A percentile compares a stretch with the other conserved stretches of the same genome.
These are phyloP conservation scores for Aspergillus pseudotamarii DNA, from an alignment of 2,329 filamentous ascomycete species.

Conservation along the genomic window DNA sequence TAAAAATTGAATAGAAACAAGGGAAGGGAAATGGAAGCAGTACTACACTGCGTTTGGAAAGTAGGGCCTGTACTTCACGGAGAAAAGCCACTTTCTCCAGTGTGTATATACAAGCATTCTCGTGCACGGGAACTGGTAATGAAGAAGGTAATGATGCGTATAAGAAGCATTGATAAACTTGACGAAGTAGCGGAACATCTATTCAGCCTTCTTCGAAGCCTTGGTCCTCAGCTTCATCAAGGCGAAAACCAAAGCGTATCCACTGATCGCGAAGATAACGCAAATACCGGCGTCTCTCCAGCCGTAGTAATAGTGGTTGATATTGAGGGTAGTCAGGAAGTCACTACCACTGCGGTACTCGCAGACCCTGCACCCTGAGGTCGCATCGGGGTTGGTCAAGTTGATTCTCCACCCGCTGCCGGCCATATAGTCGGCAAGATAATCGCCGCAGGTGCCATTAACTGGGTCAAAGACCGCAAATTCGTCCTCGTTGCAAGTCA, in stretches of 20 bases:
- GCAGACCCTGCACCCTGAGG: constrained; percentile 61
- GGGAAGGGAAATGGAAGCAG: not conserved
- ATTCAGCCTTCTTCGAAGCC: constrained; percentile 37
- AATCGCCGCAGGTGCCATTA: constrained; percentile 55
- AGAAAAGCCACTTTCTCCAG: not conserved
- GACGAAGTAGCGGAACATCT: not conserved
- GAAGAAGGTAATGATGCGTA: no score
- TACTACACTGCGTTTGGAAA: not conserved
- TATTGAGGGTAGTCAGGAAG: constrained; percentile 61
- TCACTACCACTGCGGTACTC: constrained; percentile 61
- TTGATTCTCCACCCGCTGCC: constrained; percentile 52
- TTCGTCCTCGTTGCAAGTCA: constrained; percentile 28
- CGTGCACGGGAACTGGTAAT: no score
- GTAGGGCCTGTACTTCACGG: not conserved
- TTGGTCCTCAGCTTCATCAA: constrained; percentile 42
- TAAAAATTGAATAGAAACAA: not conserved
- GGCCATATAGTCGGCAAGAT: constrained; percentile 56
- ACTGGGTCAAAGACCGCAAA: constrained; percentile 34
- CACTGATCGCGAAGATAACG: constrained; percentile 57
- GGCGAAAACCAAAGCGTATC: constrained; percentile 52
- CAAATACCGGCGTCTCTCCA: constrained; percentile 68
- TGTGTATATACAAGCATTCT: not conserved
- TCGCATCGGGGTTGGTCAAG: constrained; percentile 63
- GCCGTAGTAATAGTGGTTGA: constrained; percentile 63
- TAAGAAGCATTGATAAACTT: no score